These are phyloP conservation scores for Paramecium biaurelia DNA, from an alignment of 73 alveolate species.

Conservation along the genomic window DNA sequence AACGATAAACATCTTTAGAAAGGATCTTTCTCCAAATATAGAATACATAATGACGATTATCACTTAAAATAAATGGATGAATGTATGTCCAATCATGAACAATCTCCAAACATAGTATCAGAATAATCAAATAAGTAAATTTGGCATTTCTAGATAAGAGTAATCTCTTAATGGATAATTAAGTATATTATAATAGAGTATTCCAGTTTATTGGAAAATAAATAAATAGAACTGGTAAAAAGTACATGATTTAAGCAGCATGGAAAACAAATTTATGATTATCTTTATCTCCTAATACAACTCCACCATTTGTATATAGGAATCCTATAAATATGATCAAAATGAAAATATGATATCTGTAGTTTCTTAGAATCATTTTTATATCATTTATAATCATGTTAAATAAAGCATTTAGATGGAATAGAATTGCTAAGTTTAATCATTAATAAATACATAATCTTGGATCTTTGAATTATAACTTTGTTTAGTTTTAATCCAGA, in stretches of 20 bases:
- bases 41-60: conserved; percentile 67
- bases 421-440: neutral
- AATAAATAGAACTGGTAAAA: neutral
- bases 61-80: conserved; percentile 67
- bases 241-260: conserved; percentile 43
- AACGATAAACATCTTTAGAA: neutral
- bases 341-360: conserved; percentile 12
- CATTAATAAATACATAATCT: neutral
- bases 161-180: neutral
- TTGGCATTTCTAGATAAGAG: conserved; percentile 9
- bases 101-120: neutral
- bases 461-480: conserved; percentile 34
- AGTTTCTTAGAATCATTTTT: neutral
- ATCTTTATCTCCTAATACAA: conserved; percentile 59
- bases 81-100: conserved; percentile 31
- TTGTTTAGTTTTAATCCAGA: neutral
- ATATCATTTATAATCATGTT: neutral
- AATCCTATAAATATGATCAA: neutral
- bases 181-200: neutral
- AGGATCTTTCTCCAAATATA: conserved; percentile 66
- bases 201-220: conserved; percentile 8
- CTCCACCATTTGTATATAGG: conserved; percentile 40
- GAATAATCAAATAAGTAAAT: neutral
- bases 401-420: neutral
- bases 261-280: conserved; percentile 42